Percentiles rank a stretch among this genome's conserved stretches.
Evolutionary conservation across 169 alveolate species (phyloP).

Genomic region (Plasmodium yoelii): DNA sequence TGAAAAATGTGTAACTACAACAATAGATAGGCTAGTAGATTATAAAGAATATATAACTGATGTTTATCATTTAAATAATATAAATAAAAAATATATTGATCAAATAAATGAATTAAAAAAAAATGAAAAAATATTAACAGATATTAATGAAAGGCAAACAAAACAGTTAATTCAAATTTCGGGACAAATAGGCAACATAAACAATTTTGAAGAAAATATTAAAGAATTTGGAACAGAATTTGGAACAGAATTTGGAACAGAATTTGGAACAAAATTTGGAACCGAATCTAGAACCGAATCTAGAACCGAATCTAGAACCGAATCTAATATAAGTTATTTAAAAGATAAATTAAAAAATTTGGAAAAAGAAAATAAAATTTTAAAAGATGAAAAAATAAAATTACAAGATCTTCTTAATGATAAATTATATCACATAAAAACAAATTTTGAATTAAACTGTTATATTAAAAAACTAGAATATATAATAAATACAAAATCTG

Average conservation of each 20-base stretch:
- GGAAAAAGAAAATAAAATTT: slow-evolving; percentile 20
- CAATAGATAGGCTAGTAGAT: neutral
- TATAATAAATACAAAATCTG: neutral
- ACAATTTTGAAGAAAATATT: slow-evolving; percentile 1
- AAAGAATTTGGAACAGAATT: too few relatives aligned
- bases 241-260: too few relatives aligned
- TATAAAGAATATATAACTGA: neutral
- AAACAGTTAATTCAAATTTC: slow-evolving; percentile 25
- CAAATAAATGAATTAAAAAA: slow-evolving; percentile 16
- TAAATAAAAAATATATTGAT: neutral
- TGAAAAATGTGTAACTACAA: neutral
- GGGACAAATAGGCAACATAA: slow-evolving; percentile 16
- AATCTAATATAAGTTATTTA: neutral
- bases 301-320: neutral
- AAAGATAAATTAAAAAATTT: slow-evolving; percentile 1
- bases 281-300: too few relatives aligned
- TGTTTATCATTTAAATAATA: neutral
- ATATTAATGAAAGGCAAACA: slow-evolving; percentile 65
- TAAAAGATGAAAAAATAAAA: slow-evolving; percentile 23
- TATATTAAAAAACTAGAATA: slow-evolving; percentile 10
- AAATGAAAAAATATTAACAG: slow-evolving; percentile 31
- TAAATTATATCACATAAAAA: slow-evolving; percentile 15
- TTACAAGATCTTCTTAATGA: slow-evolving; percentile 8
- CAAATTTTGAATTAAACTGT: slow-evolving; percentile 37
- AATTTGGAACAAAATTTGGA: too few relatives aligned